A percentile compares a stretch with the other conserved stretches of the same genome.
phyloP scores from a whole-genome alignment of 345 rosid species.

The Brassica carinata region DNA sequence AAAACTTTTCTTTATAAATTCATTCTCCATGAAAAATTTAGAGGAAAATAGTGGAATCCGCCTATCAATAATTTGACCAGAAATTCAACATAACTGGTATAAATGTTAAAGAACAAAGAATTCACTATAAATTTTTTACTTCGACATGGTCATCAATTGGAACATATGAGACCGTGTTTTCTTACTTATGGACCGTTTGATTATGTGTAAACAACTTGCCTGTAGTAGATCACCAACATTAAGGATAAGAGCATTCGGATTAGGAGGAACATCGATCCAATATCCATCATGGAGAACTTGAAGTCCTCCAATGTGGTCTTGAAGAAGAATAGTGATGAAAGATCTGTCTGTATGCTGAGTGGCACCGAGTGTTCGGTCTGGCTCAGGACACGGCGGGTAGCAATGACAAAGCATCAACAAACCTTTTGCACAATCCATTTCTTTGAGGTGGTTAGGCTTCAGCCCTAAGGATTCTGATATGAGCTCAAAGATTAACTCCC shows the following conservation, averaged over 20 bases:
- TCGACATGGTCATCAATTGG: too few relatives aligned
- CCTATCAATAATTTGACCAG: too few relatives aligned
- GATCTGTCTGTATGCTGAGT: constrained; percentile 45
- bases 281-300: constrained; percentile 45
- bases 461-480: constrained; percentile 58
- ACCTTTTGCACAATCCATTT: constrained; percentile 44
- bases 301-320: constrained; percentile 63
- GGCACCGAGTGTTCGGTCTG: constrained; percentile 51
- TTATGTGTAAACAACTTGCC: constrained; percentile 8
- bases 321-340: constrained; percentile 58
- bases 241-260: constrained; percentile 49
- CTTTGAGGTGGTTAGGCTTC: constrained; percentile 40
- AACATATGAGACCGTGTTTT: too few relatives aligned
- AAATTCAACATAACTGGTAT: too few relatives aligned
- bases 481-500: constrained; percentile 43
- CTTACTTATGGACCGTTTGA: background rate
- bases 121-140: too few relatives aligned
- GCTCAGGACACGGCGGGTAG: constrained; percentile 58
- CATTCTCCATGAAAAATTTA: too few relatives aligned
- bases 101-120: too few relatives aligned
- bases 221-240: constrained; percentile 61
- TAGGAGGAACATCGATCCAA: constrained; percentile 52
- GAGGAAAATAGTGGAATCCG: too few relatives aligned
- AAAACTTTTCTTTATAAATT: too few relatives aligned
- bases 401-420: constrained; percentile 44